These are phyloP conservation scores for Myxozyma geophila DNA, from an alignment of 805 yeast genomes.

Conservation along the genomic window DNA sequence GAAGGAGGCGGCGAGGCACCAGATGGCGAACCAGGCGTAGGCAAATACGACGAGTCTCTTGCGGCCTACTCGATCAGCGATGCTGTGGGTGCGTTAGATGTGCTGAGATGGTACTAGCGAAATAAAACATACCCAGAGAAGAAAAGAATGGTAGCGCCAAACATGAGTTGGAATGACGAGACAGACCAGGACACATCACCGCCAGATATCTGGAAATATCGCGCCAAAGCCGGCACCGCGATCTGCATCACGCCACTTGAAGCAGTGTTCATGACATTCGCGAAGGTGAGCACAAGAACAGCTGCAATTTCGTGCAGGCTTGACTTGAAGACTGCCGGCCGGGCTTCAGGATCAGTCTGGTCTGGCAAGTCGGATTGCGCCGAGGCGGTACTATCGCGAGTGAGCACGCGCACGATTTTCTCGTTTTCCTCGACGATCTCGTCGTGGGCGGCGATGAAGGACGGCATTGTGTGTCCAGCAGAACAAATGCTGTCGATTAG, in stretches of 20 bases:
- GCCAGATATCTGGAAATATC: conserved; percentile 48
- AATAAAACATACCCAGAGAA: conserved; percentile 46
- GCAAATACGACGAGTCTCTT: conserved; percentile 48
- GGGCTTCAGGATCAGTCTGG: conserved; percentile 24
- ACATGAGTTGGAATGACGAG: conserved; percentile 50
- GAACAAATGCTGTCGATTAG: neutral
- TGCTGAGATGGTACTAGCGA: neutral
- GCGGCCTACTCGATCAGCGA: conserved; percentile 57
- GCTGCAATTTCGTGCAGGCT: conserved; percentile 46
- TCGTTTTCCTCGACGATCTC: conserved; percentile 4
- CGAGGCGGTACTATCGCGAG: neutral
- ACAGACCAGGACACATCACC: conserved; percentile 53
- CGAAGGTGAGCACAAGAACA: conserved; percentile 46
- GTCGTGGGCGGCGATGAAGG: neutral
- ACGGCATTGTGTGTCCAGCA: neutral
- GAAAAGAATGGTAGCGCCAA: conserved; percentile 51
- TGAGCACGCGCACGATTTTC: neutral
- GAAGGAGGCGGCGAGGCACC: conserved; percentile 47
- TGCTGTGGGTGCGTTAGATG: conserved; percentile 27
- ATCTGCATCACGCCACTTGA: conserved; percentile 48
- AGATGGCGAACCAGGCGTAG: conserved; percentile 44
- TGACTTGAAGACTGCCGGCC: conserved; percentile 49
- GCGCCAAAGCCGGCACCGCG: conserved; percentile 47
- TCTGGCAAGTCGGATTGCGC: neutral
- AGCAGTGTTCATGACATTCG: conserved; percentile 51